Conservation (phyloP, 805 yeast genomes). For the Pichia occidentalis region DNA sequence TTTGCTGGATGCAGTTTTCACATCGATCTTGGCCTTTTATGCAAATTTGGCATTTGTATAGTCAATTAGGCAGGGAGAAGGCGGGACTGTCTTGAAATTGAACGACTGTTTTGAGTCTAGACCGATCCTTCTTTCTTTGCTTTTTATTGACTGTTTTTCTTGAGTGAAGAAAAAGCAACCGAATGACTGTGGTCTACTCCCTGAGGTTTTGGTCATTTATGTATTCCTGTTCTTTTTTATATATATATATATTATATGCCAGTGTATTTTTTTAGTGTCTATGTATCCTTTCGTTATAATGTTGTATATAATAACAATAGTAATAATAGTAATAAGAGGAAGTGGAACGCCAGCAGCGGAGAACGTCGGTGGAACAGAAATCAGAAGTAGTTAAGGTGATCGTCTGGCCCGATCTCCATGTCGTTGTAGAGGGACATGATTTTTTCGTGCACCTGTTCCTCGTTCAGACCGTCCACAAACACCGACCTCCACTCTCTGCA, state of each 20-base stretch:
- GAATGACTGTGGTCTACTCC: constrained; percentile 6
- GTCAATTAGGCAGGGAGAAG: no score
- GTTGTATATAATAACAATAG: constrained; percentile 1
- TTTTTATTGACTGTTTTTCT: neutral
- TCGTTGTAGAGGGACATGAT: no score
- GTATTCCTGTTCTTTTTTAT: neutral
- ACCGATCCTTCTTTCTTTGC: neutral
- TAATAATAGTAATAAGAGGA: no score
- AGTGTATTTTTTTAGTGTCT: constrained; percentile 6
- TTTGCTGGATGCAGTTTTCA: constrained; percentile 39
- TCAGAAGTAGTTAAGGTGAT: no score
- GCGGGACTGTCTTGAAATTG: no score
- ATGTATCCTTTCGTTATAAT: constrained; percentile 3
- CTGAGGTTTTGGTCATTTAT: neutral
- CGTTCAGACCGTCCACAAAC: constrained; percentile 52
- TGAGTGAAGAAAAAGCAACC: no score
- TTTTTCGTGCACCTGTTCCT: constrained; percentile 46
- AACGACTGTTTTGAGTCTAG: neutral
- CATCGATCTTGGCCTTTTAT: constrained; percentile 42
- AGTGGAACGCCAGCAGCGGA: no score
- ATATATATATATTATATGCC: neutral
- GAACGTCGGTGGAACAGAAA: no score
- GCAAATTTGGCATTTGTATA: constrained; percentile 33
- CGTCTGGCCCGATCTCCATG: no score
- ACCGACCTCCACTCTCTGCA: constrained; percentile 38